These are phyloP conservation scores for Aureobasidium sp. DNA, from an alignment of 2,329 filamentous ascomycete species.

Conservation along the genomic window DNA sequence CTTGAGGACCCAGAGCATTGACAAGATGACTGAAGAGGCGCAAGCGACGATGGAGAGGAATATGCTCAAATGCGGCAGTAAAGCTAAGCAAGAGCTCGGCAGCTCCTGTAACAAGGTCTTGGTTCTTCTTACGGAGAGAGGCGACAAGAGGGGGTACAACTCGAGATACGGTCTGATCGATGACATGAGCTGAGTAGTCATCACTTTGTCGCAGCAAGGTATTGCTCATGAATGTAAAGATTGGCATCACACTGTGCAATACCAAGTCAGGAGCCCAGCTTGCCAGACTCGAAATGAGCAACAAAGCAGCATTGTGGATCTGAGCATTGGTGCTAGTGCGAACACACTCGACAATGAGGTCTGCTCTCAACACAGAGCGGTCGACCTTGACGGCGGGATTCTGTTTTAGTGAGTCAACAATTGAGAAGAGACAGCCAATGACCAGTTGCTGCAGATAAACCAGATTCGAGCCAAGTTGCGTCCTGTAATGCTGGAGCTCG, in stretches of 20 bases:
- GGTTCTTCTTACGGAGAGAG: slow-evolving; percentile 69
- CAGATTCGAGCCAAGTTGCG: slow-evolving; percentile 72
- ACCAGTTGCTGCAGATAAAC: slow-evolving; percentile 84
- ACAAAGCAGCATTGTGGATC: slow-evolving; percentile 82
- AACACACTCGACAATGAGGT: slow-evolving; percentile 88
- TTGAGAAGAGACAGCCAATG: slow-evolving; percentile 70
- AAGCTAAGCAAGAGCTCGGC: slow-evolving; percentile 92
- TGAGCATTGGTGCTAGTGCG: slow-evolving; percentile 85
- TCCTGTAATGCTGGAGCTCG: slow-evolving; percentile 76
- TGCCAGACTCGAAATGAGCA: slow-evolving; percentile 79
- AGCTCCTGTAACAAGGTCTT: slow-evolving; percentile 70
- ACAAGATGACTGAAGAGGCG: slow-evolving; percentile 78
- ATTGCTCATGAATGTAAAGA: slow-evolving; percentile 96
- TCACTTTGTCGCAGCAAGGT: slow-evolving; percentile 88
- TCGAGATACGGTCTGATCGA: slow-evolving; percentile 84
- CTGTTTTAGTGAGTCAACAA: slow-evolving; percentile 59
- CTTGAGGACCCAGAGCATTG: slow-evolving; percentile 72
- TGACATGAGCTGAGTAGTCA: slow-evolving; percentile 93
- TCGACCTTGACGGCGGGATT: slow-evolving; percentile 48
- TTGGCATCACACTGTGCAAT: slow-evolving; percentile 95
- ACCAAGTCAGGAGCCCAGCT: slow-evolving; percentile 83
- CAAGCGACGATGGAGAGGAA: slow-evolving; percentile 75
- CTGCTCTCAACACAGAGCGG: slow-evolving; percentile 70
- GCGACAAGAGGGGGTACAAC: slow-evolving; percentile 87
- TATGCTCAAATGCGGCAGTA: slow-evolving; percentile 91